Conservation (phyloP, 2,329 filamentous ascomycete species). For the Colletotrichum zoysiae region DNA sequence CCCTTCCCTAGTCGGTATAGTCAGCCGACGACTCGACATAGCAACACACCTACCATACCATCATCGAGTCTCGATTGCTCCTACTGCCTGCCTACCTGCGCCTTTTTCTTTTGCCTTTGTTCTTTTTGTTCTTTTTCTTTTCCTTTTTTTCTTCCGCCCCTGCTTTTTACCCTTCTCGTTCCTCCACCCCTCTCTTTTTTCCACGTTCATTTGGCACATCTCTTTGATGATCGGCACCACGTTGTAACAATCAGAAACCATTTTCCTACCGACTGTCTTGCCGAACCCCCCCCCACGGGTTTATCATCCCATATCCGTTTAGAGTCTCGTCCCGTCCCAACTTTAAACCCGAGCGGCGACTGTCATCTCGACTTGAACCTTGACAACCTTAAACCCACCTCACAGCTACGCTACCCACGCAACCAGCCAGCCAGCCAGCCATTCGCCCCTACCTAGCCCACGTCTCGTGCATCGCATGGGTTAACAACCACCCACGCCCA, state of each 20-base stretch:
- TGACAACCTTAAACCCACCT: constrained; percentile 30
- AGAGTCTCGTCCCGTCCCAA: constrained; percentile 16
- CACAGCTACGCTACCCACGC: constrained; percentile 6
- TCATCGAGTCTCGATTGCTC: neutral
- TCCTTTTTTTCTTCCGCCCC: too few relatives aligned
- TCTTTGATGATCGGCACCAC: neutral
- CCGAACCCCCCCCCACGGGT: neutral
- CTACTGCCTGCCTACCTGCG: constrained; percentile 1
- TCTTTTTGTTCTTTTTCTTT: too few relatives aligned
- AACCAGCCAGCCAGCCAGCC: too few relatives aligned
- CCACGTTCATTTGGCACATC: neutral
- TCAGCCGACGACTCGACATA: constrained; percentile 2
- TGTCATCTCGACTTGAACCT: neutral
- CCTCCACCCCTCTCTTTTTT: too few relatives aligned
- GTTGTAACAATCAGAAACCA: neutral
- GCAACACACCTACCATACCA: constrained; percentile 3
- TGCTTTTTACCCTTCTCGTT: neutral
- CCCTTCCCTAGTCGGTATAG: constrained; percentile 15
- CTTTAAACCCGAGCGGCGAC: neutral
- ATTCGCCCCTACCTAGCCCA: neutral
- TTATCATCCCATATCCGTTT: neutral
- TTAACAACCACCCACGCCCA: constrained; percentile 21
- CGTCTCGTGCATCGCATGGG: constrained; percentile 11
- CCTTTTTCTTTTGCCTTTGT: neutral
- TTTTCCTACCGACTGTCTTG: neutral